Conservation (phyloP, 306 rosid genomes). For the Vicia faba region DNA sequence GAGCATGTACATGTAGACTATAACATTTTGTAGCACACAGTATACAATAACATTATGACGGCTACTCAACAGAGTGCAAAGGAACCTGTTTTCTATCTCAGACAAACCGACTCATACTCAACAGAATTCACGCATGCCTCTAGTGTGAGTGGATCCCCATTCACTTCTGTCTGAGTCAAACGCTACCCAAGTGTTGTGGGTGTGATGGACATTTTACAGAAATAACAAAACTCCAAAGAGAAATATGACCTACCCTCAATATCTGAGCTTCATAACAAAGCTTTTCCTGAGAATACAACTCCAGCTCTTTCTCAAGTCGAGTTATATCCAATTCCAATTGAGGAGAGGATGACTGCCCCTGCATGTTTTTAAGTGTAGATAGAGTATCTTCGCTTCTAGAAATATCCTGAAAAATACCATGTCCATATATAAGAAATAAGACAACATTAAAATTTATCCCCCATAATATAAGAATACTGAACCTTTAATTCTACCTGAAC, state of each 20-base stretch:
- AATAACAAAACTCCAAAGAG: slow-evolving; percentile 29
- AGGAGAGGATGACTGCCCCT: slow-evolving; percentile 66
- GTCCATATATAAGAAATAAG: slow-evolving; percentile 31
- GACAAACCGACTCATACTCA: no score
- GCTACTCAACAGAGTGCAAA: no score
- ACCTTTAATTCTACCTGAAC: slow-evolving; percentile 17
- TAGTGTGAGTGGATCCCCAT: background rate
- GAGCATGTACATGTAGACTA: background rate
- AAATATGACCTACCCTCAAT: slow-evolving; percentile 63
- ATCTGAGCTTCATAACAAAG: slow-evolving; percentile 94
- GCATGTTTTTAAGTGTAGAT: slow-evolving; percentile 75
- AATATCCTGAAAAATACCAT: slow-evolving; percentile 66
- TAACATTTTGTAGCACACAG: no score
- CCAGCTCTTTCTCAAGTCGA: slow-evolving; percentile 90
- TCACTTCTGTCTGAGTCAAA: background rate
- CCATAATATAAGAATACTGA: slow-evolving; percentile 29
- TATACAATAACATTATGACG: no score
- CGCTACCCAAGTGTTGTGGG: background rate
- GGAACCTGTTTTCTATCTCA: no score
- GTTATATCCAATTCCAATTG: slow-evolving; percentile 63
- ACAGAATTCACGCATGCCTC: no score
- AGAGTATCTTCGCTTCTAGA: slow-evolving; percentile 89
- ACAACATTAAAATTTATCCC: slow-evolving; percentile 11
- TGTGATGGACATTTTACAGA: background rate
- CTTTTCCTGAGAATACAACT: slow-evolving; percentile 82